Evolutionary conservation across 1,284 basidiomycete genomes (phyloP), one percentile per base, ranked within the genome.

Genomic region (Heterobasidion occidentale): DNA sequence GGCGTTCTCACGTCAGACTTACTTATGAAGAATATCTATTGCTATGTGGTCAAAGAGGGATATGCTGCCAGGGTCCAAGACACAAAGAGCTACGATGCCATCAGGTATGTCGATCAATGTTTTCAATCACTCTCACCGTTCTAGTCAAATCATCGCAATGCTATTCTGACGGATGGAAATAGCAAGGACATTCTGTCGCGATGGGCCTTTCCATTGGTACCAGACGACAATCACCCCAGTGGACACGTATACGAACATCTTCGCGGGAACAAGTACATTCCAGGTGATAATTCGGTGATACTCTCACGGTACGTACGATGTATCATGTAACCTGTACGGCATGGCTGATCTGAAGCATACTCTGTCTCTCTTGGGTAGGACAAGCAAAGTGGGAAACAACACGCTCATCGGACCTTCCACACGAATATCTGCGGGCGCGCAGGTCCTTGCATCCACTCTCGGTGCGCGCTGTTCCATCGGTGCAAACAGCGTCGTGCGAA

Each of bases 1-100:
- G 96, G 96, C n/a, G 85, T 99, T 48, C 78, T 99, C 58, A 97
- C 93, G 0, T 96, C 92, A 12, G 97, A 99, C 70, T 71, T 99
- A 49, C 79, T 99, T 48, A 94, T 94, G 77, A 96, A 98, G 74
- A 95, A 88, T 63, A 96, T 99, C 58, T 85, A 92, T 67, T 90
- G 92, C 62, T 92, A 95, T 65, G 79, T 96, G 53, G 86, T 88
- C 11, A 84, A 86, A 61, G 88, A 90, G 47, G 89, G 90, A 12
- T 96, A 96, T 68, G 90, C 92, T 19, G 92, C 93, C 38, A 85
- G 91, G 35, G 91, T 94, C 51, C 85, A 87, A 66, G 93, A 94
- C 67, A 94, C 94, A 4, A 85, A 86, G 64, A 92, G 89, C 59
- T 97, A 95, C 70, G 94, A 91, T 59, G 86, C 90, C 19, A 78